These are phyloP conservation scores for Rhizophagus clarus DNA, from an alignment of 192 early-diverging fungal genomes.

Conservation along the genomic window DNA sequence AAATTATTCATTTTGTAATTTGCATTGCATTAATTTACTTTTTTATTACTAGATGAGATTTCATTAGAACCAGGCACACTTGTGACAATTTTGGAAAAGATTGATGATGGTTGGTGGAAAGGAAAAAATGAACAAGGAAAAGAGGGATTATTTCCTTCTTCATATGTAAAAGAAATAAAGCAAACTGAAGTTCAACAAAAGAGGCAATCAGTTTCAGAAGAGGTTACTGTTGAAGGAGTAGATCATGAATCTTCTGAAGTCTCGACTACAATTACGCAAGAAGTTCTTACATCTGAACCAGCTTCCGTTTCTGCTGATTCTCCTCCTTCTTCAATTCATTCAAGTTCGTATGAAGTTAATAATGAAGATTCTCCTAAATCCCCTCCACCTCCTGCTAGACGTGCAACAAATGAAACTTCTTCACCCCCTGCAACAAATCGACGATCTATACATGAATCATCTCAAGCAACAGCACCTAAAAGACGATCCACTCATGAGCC, in stretches of 20 bases:
- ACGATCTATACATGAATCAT: background rate
- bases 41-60: conserved; percentile 48
- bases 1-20: background rate
- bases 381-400: background rate
- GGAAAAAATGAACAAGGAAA: conserved; percentile 57
- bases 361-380: conserved; percentile 16
- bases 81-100: conserved; percentile 49
- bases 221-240: background rate
- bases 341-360: background rate
- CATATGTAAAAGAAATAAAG: conserved; percentile 56
- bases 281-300: conserved; percentile 1
- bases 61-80: conserved; percentile 45
- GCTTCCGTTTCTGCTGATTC: conserved; percentile 5
- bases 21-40: background rate
- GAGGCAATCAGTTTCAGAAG: background rate
- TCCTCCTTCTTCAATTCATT: background rate
- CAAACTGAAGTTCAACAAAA: conserved; percentile 29
- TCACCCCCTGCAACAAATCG: background rate
- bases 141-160: conserved; percentile 55
- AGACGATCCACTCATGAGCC: conserved; percentile 2
- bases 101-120: conserved; percentile 58
- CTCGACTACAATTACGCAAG: background rate
- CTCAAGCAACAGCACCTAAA: background rate
- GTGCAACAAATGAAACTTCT: background rate
- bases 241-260: background rate